These are phyloP conservation scores for Rhizoctonia solani DNA, from an alignment of 1,284 basidiomycete genomes.

Conservation along the genomic window DNA sequence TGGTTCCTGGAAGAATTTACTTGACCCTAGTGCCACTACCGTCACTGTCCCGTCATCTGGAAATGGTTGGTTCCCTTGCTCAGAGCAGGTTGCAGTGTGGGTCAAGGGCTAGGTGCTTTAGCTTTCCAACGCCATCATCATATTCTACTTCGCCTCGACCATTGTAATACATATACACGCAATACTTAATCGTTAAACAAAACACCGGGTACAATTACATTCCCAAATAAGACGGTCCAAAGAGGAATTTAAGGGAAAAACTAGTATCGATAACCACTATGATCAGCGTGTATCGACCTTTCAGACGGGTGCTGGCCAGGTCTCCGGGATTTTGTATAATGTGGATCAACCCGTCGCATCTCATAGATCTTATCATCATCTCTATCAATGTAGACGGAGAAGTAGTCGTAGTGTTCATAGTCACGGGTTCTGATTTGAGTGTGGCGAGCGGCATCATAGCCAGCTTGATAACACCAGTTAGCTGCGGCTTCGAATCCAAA, in stretches of 20 bases:
- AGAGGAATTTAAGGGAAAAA: neutral
- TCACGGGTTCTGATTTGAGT: slow-evolving; percentile 29
- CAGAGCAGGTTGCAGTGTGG: slow-evolving; percentile 25
- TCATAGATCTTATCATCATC: slow-evolving; percentile 35
- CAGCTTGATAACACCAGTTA: slow-evolving; percentile 23
- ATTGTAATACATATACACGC: slow-evolving; percentile 11
- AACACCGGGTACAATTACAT: slow-evolving; percentile 8
- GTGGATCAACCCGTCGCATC: slow-evolving; percentile 29
- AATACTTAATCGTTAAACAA: slow-evolving; percentile 6
- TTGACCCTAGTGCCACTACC: slow-evolving; percentile 21
- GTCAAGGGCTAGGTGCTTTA: slow-evolving; percentile 27
- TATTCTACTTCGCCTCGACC: slow-evolving; percentile 3
- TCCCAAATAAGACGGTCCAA: neutral
- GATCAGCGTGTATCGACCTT: slow-evolving; percentile 10
- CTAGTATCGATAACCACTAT: slow-evolving; percentile 23
- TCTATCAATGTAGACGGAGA: slow-evolving; percentile 26
- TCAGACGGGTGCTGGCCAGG: slow-evolving; percentile 8
- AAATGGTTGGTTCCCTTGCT: slow-evolving; percentile 34
- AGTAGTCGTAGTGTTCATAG: slow-evolving; percentile 28
- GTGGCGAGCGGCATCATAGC: slow-evolving; percentile 34
- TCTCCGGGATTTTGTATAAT: neutral
- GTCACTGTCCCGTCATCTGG: slow-evolving; percentile 17
- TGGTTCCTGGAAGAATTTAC: slow-evolving; percentile 36
- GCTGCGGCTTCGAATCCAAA: neutral
- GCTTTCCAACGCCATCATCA: neutral